Evolutionary conservation across 345 rosid genomes (phyloP).

Genomic region (Hibiscus trionum): DNA sequence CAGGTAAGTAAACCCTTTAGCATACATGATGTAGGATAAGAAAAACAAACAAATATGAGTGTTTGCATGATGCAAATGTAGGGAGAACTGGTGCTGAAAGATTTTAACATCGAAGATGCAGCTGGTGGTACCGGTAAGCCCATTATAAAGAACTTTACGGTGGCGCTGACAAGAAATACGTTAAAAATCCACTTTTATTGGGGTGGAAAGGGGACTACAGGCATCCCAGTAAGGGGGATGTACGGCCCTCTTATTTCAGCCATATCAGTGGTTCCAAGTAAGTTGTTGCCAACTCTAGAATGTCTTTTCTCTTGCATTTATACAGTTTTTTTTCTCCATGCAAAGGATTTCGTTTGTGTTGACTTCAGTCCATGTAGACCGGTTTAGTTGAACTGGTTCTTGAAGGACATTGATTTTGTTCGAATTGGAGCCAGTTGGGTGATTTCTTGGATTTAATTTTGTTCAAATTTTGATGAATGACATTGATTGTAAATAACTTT

Average conservation of each 20-base stretch:
- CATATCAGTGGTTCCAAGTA: conserved; percentile 57
- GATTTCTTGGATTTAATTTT: not conserved
- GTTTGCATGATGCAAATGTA: conserved; percentile 9
- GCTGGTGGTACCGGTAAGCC: conserved; percentile 56
- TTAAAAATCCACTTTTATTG: conserved; percentile 63
- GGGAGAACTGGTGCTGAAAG: conserved; percentile 45
- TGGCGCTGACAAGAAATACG: conserved; percentile 27
- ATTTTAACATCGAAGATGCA: conserved; percentile 52
- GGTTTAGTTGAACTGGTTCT: not conserved
- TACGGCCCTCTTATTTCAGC: conserved; percentile 81
- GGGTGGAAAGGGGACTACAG: conserved; percentile 78
- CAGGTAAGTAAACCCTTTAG: conserved; percentile 38
- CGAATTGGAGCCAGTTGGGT: not conserved
- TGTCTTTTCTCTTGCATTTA: conserved; percentile 2
- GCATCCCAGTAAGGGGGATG: conserved; percentile 54
- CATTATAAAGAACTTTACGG: conserved; percentile 26
- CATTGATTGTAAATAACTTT: conserved; percentile 7
- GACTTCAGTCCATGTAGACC: not conserved
- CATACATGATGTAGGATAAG: not conserved
- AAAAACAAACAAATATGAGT: not conserved
- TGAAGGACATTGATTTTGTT: not conserved
- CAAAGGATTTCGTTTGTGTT: not conserved
- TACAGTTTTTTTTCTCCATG: too few relatives aligned
- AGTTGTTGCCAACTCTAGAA: conserved; percentile 14
- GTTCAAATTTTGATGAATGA: not conserved